Evolutionary conservation across 257 asterid genomes (phyloP), one percentile per base, ranked within the genome.

Genomic region (Solanum clarkiae): DNA sequence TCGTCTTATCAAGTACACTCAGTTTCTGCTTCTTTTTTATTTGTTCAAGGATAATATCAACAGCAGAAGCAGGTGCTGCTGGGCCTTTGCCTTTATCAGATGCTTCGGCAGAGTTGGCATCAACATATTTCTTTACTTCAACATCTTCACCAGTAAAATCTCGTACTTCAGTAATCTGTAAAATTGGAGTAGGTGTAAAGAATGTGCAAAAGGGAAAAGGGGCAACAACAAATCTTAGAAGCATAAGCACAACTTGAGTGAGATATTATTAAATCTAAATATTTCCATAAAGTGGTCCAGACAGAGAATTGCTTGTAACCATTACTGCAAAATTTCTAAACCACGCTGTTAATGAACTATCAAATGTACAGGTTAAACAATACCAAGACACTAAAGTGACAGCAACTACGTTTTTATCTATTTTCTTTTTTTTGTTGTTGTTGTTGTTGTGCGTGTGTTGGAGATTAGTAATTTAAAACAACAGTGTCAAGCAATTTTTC

Each of bases 121-220:
- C 99, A 24, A 95, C 92, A 15, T 94, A 87, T 87, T 95, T 96
- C 94, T 90, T 96, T 87, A 95, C 93, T 89, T 94, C 95, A 10
- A 96, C 87, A 20, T 93, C 95, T 91, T 95, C 94, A 45, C 99
- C 98, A 20, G 99, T 98, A 87, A 96, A 96, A 89, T 94, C 96
- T 80, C 97, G 92, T 82, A 96, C 93, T 87, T 96, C 98, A 20
- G 95, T 92, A 7, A 94, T 87, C 99, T 96, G 88, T 53, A 82
- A 82, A 71, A 14, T 54, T 77, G 59, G 69, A 55, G 47, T 70
- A 6, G n/a, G 51, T 69, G 60, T 44, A 84, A 15, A 12, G 84
- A 54, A 57, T 77, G 82, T 75, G 53, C 59, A 55, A 63, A 29
- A 29, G 56, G 57, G 81, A 85, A 66, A 68, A 20, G 53, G 65